Evolutionary conservation across 2,329 filamentous ascomycete species (phyloP), one percentile per base, ranked within the genome.

Genomic region (Didymellaceae sp.): DNA sequence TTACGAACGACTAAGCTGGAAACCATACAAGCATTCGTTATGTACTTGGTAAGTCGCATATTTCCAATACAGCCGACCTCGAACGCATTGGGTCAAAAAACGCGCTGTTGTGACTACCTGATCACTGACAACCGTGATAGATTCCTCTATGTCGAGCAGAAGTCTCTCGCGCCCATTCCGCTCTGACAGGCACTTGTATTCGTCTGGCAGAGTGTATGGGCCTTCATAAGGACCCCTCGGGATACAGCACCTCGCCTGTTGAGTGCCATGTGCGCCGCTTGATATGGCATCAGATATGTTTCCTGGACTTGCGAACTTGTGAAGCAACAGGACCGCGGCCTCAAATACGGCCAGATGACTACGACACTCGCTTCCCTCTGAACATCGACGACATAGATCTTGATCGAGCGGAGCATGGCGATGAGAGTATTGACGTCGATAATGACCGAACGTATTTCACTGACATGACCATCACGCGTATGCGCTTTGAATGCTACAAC

Each of bases 121-220:
- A n/a, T 4, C 10, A 20, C 51, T 61, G 22, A 62, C 39, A 17
- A 16, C 13, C 4, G 1, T 14, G 4, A 34, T 55, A 88, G 82
- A 85, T 90, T 48, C 86, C 88, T 0, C 79, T 91, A 11, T 90
- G 88, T 59, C 80, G 88, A 45, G 82, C 82, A 16, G 87, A 91
- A 70, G 80, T 91, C 3, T 91, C 88, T 6, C 78, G 88, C 55
- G 84, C 86, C 4, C 88, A 91, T 70, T 89, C 87, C 4, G 86
- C 88, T 4, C 77, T 91, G 1, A 82, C 89, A 4, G 88, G 87
- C 2, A 85, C 87, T 11, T 87, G 86, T 4, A 86, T 91, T 32
- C 80, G 88, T 13, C 82, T 91, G 67, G 88, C 87, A 6, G 86
- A 91, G 74, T 90, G 87, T 62, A 90, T 91, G 86, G 87, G 87